Percentiles rank a stretch among this genome's conserved stretches.
These are phyloP conservation scores for Phaeolepiota aurea DNA, from an alignment of 768 basidiomycete genomes.

Conservation along the genomic window DNA sequence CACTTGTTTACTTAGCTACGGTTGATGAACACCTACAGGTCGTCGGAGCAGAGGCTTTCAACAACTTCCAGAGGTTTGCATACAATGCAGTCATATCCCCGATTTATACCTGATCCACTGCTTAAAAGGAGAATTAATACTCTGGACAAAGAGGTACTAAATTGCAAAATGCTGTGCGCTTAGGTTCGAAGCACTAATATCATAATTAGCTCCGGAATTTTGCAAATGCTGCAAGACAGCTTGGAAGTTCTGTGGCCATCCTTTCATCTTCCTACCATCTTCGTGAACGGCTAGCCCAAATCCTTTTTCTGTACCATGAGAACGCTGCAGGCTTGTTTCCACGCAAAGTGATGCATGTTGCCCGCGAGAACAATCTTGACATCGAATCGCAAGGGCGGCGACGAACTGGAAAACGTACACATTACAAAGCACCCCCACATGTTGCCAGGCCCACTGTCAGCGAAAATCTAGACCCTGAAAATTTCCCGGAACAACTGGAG, in stretches of 20 bases:
- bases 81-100: constrained; percentile 3
- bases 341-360: constrained; percentile 43
- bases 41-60: constrained; percentile 57
- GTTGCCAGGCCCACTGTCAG: constrained; percentile 43
- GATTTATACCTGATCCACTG: constrained; percentile 4
- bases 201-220: constrained; percentile 56
- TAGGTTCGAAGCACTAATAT: constrained; percentile 1
- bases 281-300: constrained; percentile 58
- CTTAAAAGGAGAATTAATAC: constrained; percentile 43
- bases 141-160: constrained; percentile 54
- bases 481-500: constrained; percentile 59
- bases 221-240: constrained; percentile 66
- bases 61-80: constrained; percentile 51
- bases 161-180: background rate
- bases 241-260: constrained; percentile 72
- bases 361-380: constrained; percentile 25
- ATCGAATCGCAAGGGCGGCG: constrained; percentile 19
- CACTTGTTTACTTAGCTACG: constrained; percentile 38
- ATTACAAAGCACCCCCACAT: constrained; percentile 36
- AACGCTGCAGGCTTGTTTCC: constrained; percentile 76
- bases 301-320: constrained; percentile 64
- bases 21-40: constrained; percentile 66
- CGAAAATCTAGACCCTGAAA: constrained; percentile 53
- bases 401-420: constrained; percentile 20
- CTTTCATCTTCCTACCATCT: constrained; percentile 67